Conservation (phyloP, 1,284 basidiomycete genomes). For the Acaromyces ingoldii region DNA sequence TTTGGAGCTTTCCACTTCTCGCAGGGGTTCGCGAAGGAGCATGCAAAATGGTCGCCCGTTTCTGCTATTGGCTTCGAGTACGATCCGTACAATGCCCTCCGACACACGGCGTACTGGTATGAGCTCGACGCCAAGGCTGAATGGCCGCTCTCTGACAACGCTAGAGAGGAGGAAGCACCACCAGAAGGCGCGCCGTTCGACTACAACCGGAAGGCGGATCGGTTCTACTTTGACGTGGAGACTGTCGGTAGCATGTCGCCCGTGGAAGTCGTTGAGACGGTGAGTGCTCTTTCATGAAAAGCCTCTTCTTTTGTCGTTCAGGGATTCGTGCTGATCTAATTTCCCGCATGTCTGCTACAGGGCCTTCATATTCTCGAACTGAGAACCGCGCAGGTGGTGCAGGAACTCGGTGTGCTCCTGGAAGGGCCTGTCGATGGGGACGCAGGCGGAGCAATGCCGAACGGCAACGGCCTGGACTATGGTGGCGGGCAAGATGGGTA, state of each 20-base stretch:
- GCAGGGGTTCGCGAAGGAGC: constrained; percentile 94
- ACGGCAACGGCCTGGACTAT: too few relatives aligned
- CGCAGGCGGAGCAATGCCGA: too few relatives aligned
- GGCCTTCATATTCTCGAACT: constrained; percentile 43
- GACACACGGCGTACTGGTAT: constrained; percentile 94
- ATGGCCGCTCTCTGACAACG: constrained; percentile 46
- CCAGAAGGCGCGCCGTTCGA: constrained; percentile 35
- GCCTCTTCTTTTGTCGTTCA: background rate
- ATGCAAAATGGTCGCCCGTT: constrained; percentile 98
- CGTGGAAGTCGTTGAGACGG: constrained; percentile 45
- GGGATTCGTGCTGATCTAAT: background rate
- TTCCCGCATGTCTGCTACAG: constrained; percentile 9
- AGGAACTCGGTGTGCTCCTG: constrained; percentile 40
- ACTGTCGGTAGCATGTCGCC: constrained; percentile 44
- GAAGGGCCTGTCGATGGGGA: constrained; percentile 24
- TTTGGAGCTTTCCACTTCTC: too few relatives aligned
- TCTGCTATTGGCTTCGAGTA: constrained; percentile 95
- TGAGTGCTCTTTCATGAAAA: constrained; percentile 8
- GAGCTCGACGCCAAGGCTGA: constrained; percentile 57
- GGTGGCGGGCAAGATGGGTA: too few relatives aligned
- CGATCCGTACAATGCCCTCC: constrained; percentile 92
- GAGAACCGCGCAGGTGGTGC: constrained; percentile 45
- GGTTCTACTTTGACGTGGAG: constrained; percentile 51
- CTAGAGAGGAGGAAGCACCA: constrained; percentile 41
- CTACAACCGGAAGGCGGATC: constrained; percentile 35